Conservation (phyloP, 345 rosid species). For the Orychophragmus violaceus region DNA sequence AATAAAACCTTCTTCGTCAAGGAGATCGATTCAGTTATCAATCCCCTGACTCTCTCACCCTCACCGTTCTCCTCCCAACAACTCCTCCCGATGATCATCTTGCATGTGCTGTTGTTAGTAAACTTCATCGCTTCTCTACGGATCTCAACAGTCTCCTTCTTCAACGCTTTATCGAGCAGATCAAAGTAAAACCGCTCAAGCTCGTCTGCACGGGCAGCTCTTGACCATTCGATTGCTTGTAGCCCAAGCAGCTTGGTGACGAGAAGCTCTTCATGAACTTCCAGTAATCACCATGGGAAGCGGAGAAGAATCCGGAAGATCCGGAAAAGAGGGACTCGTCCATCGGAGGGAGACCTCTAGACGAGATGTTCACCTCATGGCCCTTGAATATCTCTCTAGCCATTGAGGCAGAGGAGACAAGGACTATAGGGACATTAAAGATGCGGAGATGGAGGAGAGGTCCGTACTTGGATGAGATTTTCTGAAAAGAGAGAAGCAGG, state of each 20-base stretch:
- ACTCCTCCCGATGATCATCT: constrained; percentile 41
- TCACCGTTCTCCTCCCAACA: too few species aligned
- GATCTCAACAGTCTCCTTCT: constrained; percentile 14
- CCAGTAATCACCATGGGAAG: constrained; percentile 11
- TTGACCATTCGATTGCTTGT: constrained; percentile 8
- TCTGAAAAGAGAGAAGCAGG: not conserved
- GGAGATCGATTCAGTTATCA: too few species aligned
- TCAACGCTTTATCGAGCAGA: not conserved
- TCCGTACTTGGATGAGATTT: not conserved
- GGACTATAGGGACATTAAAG: not conserved
- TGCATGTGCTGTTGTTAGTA: constrained; percentile 2
- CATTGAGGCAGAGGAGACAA: constrained; percentile 6
- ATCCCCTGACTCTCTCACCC: too few species aligned
- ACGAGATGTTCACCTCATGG: not conserved
- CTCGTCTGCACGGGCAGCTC: constrained; percentile 5
- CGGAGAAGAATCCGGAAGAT: not conserved
- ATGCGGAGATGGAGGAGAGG: constrained; percentile 10
- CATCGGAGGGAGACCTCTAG: not conserved
- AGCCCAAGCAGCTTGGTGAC: constrained; percentile 16
- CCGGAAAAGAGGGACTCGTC: not conserved
- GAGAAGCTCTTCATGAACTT: constrained; percentile 16
- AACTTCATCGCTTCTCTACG: not conserved
- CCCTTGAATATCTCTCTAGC: constrained; percentile 3
- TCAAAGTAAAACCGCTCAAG: not conserved
- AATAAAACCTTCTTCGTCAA: too few species aligned